Evolutionary conservation across 805 yeast genomes (phyloP).

Genomic region (Candida succiphila): DNA sequence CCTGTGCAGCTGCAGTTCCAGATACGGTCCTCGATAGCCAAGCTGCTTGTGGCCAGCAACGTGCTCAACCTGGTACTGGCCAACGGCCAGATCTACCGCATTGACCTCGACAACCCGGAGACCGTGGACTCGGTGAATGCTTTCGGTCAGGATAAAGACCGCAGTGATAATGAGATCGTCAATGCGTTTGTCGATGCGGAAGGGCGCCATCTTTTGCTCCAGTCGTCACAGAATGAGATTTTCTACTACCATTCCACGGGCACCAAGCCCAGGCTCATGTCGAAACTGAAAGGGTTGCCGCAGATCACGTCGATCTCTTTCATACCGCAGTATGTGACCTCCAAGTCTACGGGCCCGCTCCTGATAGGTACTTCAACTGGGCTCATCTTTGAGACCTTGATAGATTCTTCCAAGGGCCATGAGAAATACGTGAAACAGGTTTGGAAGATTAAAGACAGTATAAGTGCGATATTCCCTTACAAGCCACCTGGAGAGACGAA

Average conservation of each 20-base stretch:
- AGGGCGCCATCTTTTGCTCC: conserved; percentile 42
- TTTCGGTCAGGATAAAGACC: conserved; percentile 19
- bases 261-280: conserved; percentile 29
- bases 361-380: conserved; percentile 42
- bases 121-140: conserved; percentile 34
- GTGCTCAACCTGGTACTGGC: conserved; percentile 43
- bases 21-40: conserved; percentile 25
- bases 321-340: conserved; percentile 15
- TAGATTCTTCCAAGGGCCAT: conserved; percentile 36
- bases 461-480: conserved; percentile 3
- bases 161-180: conserved; percentile 2
- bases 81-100: conserved; percentile 47
- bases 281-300: conserved; percentile 35
- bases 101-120: conserved; percentile 58
- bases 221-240: conserved; percentile 35
- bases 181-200: conserved; percentile 38
- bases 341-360: conserved; percentile 31
- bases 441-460: conserved; percentile 22
- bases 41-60: conserved; percentile 47
- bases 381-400: conserved; percentile 32
- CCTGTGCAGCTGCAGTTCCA: conserved; percentile 25
- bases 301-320: conserved; percentile 34
- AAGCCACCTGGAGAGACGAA: background rate
- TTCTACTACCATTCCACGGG: conserved; percentile 35
- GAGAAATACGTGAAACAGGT: conserved; percentile 28